These are phyloP conservation scores for Colletotrichum sp. DNA, from an alignment of 2,329 filamentous ascomycete species.

Conservation along the genomic window DNA sequence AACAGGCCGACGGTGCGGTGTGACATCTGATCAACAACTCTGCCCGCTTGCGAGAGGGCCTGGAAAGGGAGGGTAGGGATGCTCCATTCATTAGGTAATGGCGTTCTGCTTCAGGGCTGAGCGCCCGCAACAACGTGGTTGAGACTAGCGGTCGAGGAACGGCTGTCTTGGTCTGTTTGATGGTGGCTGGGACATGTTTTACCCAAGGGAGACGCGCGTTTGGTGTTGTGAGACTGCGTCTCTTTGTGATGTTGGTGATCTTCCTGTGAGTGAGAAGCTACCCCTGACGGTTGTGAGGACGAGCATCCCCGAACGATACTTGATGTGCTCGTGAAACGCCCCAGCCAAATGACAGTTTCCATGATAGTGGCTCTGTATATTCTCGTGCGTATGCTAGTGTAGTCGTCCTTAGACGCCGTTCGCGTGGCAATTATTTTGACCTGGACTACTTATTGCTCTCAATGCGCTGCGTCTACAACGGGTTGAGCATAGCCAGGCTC, in stretches of 20 bases:
- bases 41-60: not conserved
- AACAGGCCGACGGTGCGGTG: not conserved
- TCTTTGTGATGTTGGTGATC: not conserved
- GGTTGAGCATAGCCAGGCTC: not conserved
- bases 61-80: not conserved
- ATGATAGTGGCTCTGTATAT: not conserved
- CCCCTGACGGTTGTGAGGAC: not conserved
- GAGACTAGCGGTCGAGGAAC: not conserved
- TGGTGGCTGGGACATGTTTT: not conserved
- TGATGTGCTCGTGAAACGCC: not conserved
- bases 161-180: not conserved
- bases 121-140: slow-evolving; percentile 20
- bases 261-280: not conserved
- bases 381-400: not conserved
- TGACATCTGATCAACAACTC: slow-evolving; percentile 8
- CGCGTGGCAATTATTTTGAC: not conserved
- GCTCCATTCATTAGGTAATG: slow-evolving; percentile 13
- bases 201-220: not conserved
- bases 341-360: not conserved
- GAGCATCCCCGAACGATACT: not conserved
- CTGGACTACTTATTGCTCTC: not conserved
- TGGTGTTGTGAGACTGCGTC: not conserved
- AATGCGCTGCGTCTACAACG: not conserved
- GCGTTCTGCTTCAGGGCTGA: slow-evolving; percentile 7
- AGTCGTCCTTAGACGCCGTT: not conserved